Evolutionary conservation across 805 yeast genomes (phyloP), one percentile per base, ranked within the genome.

Genomic region (Jamesozyma hellenica): DNA sequence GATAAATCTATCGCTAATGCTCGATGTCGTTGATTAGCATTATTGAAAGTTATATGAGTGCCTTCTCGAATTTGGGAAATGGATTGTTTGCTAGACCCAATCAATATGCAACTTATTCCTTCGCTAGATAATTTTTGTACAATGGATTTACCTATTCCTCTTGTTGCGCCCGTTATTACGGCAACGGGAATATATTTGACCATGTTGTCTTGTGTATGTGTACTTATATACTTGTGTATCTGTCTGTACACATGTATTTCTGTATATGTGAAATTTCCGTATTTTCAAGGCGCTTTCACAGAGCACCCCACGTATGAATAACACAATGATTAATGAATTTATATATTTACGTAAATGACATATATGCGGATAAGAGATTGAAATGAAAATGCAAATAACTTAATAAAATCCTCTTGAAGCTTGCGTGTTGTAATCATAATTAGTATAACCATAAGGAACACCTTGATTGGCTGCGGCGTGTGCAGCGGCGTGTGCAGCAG

Each of bases 161-260:
- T 55, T 17, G 67, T 64, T 16, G 67, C 67, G 12, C 74, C 73
- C 2, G 69, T 60, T n/a, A 68, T 46, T 4, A 68, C 49, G 2
- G 62, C 61, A 5, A 57, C 58, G 1, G 58, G 56, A 9, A 34
- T 15, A 5, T 29, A 17, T 11, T 35, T 34, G 25, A 32, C 31
- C 10, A n/a, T n/a, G n/a, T n/a, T n/a, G n/a, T n/a, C n/a, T 28
- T 14, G 29, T 19, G 5, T 33, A 17, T 28, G 7, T 14, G 3
- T 36, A n/a, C n/a, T n/a, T n/a, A n/a, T n/a, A n/a, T n/a, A n/a
- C n/a, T n/a, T n/a, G n/a, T n/a, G n/a, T n/a, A n/a, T n/a, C 27
- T 30, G 14, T n/a, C 15, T 5, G 14, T 11, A 28, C 14, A 12
- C 15, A 11, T 28, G 12, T 12, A 13, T 4, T 16, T 12, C 8